Base-by-base conservation (phyloP, 2,329 filamentous ascomycete species). In the Nakataea oryzae region DNA sequence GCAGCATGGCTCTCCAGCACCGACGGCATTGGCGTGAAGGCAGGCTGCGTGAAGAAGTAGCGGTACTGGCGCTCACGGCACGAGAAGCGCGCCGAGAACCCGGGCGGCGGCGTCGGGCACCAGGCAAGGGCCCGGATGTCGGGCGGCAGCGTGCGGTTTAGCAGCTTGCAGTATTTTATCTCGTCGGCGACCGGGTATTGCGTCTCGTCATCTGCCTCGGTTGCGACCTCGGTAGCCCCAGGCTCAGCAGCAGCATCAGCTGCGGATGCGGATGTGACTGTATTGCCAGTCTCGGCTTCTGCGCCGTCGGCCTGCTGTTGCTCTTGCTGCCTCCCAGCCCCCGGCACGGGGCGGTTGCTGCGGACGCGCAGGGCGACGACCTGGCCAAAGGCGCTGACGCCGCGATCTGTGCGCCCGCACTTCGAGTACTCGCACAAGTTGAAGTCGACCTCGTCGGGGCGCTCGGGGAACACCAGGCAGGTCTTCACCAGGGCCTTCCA, bases 21-120 rank as follows among this genome's bases (percentile, higher is more conserved):
- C 1, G 80, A 76, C 0, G 88, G 85, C 5, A 84, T 79, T 0
- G 91, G 91, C 2, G 85, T 78, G 70, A 91, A 96, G 1, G 89
- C 90, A 0, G 95, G 95, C 72, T 97, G 91, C 0, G 95, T 97
- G 78, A 99, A 99, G 79, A 96, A 97, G 76, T 99, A 99, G 63
- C 91, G 87, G 77, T 99, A 99, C 67, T 90, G 88, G 27, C 95
- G 84, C 75, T 97, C 92, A 65, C 88, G 86, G 75, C 95, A 99
- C 61, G 90, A 92, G 80, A 97, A 97, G 54, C 95, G 87, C 5
- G 95, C 95, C 41, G 90, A 92, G 74, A 99, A 99, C 64, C 84
- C 84, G 11, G 82, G 75, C 0, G 93, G 91, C 21, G 89, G 90
- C 32, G 85, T 80, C 0, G 93, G 91, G 71, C 93, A 96, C 95